Evolutionary conservation across 306 rosid genomes (phyloP), one percentile per base, ranked within the genome.

Genomic region (Acacia crassicarpa): DNA sequence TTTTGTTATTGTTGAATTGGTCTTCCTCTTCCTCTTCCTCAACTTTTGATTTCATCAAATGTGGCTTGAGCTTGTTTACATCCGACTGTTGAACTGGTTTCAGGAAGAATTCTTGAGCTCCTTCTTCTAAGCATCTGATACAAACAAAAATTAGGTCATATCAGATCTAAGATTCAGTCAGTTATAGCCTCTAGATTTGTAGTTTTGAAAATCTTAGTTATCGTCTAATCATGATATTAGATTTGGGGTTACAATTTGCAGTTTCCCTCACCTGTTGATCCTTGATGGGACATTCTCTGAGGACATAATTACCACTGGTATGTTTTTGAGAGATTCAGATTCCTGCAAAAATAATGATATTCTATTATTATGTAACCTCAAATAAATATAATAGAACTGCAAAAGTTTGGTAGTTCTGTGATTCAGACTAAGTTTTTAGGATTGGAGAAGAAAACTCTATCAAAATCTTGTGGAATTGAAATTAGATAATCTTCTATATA

Each of bases 261-360:
- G 70, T 58, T 45, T 81, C 6, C 59, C 73, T 82, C 75, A 94
- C 98, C 96, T 87, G 89, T 80, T 90, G 84, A 94, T 92, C 74
- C 97, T 90, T 77, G 97, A 85, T 69, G 98, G 98, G 20, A 86
- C 89, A 84, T 94, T 91, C 82, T 94, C 97, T 9, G 98, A 94
- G 51, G 98, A 94, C 97, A 93, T 93, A 76, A 94, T 92, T 78
- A 94, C 97, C 61, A 94, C 98, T 25, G 97, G 97, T 71, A 91
- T 93, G 77, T 92, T 97, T 88, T 86, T 93, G 63, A 92, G 88
- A 82, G 90, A 87, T 80, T 91, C 87, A 41, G 97, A 93, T 87
- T 90, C 92, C 98, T 92, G 90, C 80, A 89, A 67, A 88, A 25
- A 59, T 72, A 83, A 78, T 53, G 30, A 67, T 56, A 41, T 71